Evolutionary conservation across 768 basidiomycete species (phyloP), one percentile per base, ranked within the genome.

Genomic region (Suillus tomentosus): DNA sequence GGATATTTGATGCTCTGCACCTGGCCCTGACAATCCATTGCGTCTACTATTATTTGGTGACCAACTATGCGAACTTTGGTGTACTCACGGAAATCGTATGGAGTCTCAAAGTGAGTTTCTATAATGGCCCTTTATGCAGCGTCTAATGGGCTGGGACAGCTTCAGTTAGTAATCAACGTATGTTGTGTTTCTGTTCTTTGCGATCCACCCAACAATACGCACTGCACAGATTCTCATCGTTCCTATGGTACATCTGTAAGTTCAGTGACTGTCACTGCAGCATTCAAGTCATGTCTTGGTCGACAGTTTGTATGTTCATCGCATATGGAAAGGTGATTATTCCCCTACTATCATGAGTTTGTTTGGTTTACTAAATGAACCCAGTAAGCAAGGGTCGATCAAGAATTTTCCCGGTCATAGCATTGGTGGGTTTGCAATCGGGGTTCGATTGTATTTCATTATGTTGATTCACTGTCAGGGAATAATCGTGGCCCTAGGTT

Each of bases 31-130:
- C 78, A 36, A 72, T 76, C 4, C 76, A 79, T 60, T 66, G 67
- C 22, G 47, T 79, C n/a, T 79, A 81, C 67, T 74, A 70, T 64
- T 80, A 79, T 68, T 60, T 77, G 34, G 71, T 81, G 43, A 69
- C 67, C 6, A 79, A 76, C 51, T 79, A 74, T 55, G 69, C 61
- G 22, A 76, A 78, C 64, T 73, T 75, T 3, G 1, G 64, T 7
- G 69, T 66, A 19, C 62, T 79, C 37, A 56, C 71, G 6, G 69
- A 62, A 9, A 72, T 77, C 1, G 76, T 70, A 36, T 78, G 78
- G 79, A 31, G 43, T n/a, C 45, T 64, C 15, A 53, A 59, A 56
- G 61, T 62, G 19, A 24, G 61, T 27, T 22, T 27, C 1, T 13
- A 59, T 5, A 5, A 40, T 7, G 4, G 24, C 2, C 22, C 24